These are phyloP conservation scores for Flueggea neowawraea DNA, from an alignment of 441 rosid species.

Conservation along the genomic window DNA sequence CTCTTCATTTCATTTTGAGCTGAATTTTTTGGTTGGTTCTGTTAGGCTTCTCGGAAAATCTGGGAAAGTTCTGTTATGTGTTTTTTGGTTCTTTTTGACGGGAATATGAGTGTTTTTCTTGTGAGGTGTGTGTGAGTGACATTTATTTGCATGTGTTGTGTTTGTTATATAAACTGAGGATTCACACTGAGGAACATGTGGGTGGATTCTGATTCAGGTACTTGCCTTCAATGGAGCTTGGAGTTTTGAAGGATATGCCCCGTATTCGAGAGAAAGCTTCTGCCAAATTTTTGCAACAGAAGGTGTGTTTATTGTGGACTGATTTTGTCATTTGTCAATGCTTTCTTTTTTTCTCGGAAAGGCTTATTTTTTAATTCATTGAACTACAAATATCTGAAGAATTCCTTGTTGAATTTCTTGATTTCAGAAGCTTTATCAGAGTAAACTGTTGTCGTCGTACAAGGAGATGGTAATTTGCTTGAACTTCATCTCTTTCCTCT, in stretches of 20 bases:
- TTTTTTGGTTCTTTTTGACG: neutral
- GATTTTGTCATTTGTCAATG: no score
- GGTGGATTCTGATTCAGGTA: slow-evolving; percentile 34
- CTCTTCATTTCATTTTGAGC: no score
- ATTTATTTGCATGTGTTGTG: no score
- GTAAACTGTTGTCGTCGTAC: slow-evolving; percentile 61
- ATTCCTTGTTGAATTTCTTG: slow-evolving; percentile 1
- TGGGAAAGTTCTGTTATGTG: neutral
- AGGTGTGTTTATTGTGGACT: slow-evolving; percentile 25
- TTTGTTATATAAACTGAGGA: no score
- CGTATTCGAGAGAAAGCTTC: slow-evolving; percentile 66
- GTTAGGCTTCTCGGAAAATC: neutral
- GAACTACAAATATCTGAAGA: no score
- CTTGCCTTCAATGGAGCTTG: slow-evolving; percentile 73
- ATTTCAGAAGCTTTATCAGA: slow-evolving; percentile 48
- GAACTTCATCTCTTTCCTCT: neutral
- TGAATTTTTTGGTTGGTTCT: no score
- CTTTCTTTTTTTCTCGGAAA: neutral
- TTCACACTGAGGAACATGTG: neutral
- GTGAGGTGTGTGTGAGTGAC: no score
- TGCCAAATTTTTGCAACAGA: slow-evolving; percentile 60
- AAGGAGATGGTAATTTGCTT: slow-evolving; percentile 58
- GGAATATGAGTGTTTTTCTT: no score
- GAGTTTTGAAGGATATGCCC: slow-evolving; percentile 61
- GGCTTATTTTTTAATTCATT: no score